Evolutionary conservation across 768 basidiomycete genomes (phyloP).

Genomic region (Sarcomyxa edulis): DNA sequence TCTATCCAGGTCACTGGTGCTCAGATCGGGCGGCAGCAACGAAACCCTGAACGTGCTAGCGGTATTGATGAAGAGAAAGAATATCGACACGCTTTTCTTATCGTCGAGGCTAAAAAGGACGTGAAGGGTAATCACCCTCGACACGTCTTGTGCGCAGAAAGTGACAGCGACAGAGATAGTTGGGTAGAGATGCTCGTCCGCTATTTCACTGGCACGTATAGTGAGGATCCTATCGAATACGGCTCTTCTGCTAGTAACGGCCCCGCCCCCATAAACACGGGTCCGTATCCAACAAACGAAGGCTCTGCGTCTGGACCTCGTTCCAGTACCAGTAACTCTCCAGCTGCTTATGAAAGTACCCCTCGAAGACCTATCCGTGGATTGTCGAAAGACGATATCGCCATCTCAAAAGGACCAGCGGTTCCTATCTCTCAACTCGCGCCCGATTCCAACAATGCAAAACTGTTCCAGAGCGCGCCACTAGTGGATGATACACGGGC

Average conservation of each 20-base stretch:
- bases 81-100: constrained; percentile 95
- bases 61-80: constrained; percentile 82
- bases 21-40: constrained; percentile 93
- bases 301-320: constrained; percentile 31
- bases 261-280: constrained; percentile 19
- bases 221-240: constrained; percentile 54
- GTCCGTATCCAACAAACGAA: constrained; percentile 21
- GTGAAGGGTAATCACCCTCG: constrained; percentile 66
- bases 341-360: constrained; percentile 13
- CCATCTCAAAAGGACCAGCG: constrained; percentile 39
- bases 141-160: constrained; percentile 96
- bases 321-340: constrained; percentile 45
- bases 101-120: constrained; percentile 82
- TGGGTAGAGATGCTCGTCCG: constrained; percentile 95
- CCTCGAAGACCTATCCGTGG: constrained; percentile 33
- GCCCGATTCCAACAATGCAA: constrained; percentile 50
- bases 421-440: constrained; percentile 54
- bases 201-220: constrained; percentile 79
- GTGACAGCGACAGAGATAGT: constrained; percentile 85
- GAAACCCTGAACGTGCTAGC: constrained; percentile 38
- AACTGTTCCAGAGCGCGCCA: constrained; percentile 47
- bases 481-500: constrained; percentile 34
- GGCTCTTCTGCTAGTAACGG: constrained; percentile 13
- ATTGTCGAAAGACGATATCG: constrained; percentile 56
- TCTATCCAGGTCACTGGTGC: constrained; percentile 89